Evolutionary conservation across 2,329 filamentous ascomycete species (phyloP), one percentile per base, ranked within the genome.

Genomic region (Neonectria faginata): DNA sequence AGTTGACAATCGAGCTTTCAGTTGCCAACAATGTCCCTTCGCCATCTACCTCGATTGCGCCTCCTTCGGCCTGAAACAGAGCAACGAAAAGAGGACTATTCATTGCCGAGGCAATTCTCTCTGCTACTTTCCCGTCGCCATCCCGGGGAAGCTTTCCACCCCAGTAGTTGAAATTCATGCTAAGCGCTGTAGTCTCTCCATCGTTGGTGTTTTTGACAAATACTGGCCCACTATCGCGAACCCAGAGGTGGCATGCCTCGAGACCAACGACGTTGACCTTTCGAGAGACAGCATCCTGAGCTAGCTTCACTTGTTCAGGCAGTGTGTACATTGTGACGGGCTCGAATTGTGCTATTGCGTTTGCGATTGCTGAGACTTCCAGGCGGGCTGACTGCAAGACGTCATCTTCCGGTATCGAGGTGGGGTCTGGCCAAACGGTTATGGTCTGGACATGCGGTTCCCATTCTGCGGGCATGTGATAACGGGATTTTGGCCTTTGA

Each of bases 111-210:
- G 69, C 45, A 2, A 71, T 53, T 9, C 29, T 60, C 4, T 57
- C 42, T 2, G 75, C 70, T 2, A 73, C 41, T 2, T 39, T 9
- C 36, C 59, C 36, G 52, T 71, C 53, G 4, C 65, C 42, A 53
- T 62, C 22, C 3, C 45, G 61, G 8, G 58, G 55, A 10, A 68
- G 56, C 27, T 70, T 75, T 2, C 54, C 53, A 0, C 75, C 75
- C 75, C 75, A 77, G 45, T 70, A 68, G 27, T 77, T 77, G 58
- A 77, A 77, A 47, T 69, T 74, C 12, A 69, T 67, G 20, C 70
- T 66, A 11, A 76, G 57, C 5, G 70, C 75, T 2, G 60, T 48
- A 12, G 62, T 56, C 2, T 36, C 45, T 3, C 56, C 58, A 18
- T 60, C 50, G 6, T 12, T 1, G 12, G 25, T 47, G 2, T 57